Evolutionary conservation across 305 asterid species (phyloP).

Genomic region (Galium porrigens): DNA sequence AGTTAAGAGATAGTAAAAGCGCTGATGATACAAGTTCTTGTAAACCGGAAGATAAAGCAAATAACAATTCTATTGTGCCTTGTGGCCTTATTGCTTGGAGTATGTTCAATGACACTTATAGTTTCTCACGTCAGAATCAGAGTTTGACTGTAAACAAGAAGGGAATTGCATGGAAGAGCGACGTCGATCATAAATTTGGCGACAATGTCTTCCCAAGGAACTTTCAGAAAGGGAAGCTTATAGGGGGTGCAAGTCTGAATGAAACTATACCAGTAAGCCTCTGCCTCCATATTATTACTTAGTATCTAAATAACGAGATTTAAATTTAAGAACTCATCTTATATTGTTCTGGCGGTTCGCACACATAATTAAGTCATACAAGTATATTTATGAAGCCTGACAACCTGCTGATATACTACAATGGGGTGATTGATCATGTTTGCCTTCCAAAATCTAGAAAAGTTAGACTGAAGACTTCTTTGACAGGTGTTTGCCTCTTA

Average conservation of each 20-base stretch:
- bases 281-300: background rate
- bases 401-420: too few species aligned
- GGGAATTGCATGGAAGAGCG: constrained; percentile 76
- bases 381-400: too few species aligned
- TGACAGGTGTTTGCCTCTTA: too few species aligned
- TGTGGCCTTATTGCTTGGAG: constrained; percentile 95
- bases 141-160: constrained; percentile 38
- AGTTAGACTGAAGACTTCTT: too few species aligned
- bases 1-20: constrained; percentile 35
- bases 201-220: constrained; percentile 51
- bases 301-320: background rate
- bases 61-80: constrained; percentile 47
- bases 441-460: too few species aligned
- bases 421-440: too few species aligned
- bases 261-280: constrained; percentile 43
- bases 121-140: constrained; percentile 35
- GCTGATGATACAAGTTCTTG: constrained; percentile 31
- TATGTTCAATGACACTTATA: constrained; percentile 65
- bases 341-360: too few species aligned
- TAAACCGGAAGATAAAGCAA: constrained; percentile 44
- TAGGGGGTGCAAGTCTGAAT: constrained; percentile 46
- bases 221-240: constrained; percentile 43
- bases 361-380: too few species aligned
- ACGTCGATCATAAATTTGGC: constrained; percentile 69
- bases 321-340: background rate